Percentiles rank a stretch among this genome's conserved stretches.
Evolutionary conservation across 352 stramenopile species (phyloP).

Genomic region (Aphanomyces invadans): DNA sequence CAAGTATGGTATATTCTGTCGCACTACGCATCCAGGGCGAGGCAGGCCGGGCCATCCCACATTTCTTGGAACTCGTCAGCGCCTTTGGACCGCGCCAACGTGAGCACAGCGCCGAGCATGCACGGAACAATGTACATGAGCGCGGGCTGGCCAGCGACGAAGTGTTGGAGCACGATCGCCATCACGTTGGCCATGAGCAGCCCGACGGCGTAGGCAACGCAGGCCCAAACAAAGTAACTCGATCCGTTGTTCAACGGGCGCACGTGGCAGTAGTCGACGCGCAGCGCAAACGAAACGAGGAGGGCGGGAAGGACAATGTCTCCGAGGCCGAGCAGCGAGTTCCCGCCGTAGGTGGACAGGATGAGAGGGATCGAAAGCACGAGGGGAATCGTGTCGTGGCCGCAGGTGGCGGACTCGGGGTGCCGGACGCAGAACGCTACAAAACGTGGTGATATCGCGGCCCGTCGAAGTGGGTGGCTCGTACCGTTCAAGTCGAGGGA

Average conservation of each 20-base stretch:
- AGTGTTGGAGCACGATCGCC: conserved; percentile 84
- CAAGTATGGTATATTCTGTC: background rate
- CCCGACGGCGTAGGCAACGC: conserved; percentile 75
- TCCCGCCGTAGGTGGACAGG: conserved; percentile 82
- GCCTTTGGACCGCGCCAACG: conserved; percentile 42
- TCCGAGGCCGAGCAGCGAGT: conserved; percentile 87
- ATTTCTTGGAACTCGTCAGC: conserved; percentile 52
- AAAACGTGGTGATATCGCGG: background rate
- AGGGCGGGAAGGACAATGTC: conserved; percentile 92
- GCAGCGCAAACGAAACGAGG: conserved; percentile 85
- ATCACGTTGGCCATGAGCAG: conserved; percentile 88
- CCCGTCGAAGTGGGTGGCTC: background rate
- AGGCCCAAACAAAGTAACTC: conserved; percentile 76
- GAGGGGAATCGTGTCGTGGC: conserved; percentile 38
- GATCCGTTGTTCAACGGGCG: conserved; percentile 35
- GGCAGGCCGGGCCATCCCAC: conserved; percentile 50
- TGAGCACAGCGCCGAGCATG: conserved; percentile 63
- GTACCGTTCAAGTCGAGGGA: conserved; percentile 18
- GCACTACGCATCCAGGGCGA: background rate
- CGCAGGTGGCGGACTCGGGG: conserved; percentile 12
- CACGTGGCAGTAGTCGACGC: conserved; percentile 81
- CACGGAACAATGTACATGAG: conserved; percentile 93
- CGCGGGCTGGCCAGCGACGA: conserved; percentile 86
- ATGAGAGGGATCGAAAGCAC: conserved; percentile 84
- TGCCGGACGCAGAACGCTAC: conserved; percentile 16